Conservation (phyloP, 441 rosid species). For the Populus trichocarpa region DNA sequence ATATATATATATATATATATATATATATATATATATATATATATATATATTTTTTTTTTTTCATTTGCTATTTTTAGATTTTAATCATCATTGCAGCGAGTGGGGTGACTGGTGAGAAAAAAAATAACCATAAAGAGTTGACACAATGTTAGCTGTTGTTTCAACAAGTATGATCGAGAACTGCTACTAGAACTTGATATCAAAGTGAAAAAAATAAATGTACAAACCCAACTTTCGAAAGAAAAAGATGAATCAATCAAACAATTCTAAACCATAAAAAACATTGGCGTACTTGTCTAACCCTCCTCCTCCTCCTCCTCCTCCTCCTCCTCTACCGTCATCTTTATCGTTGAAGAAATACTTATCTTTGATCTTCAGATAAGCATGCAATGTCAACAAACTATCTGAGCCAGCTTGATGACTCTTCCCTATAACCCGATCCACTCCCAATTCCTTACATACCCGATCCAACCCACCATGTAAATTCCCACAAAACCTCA, state of each 20-base stretch:
- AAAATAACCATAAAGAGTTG: no score
- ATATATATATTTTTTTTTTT: no score
- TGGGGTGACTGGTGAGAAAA: no score
- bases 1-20: no score
- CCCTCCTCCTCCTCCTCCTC: not conserved
- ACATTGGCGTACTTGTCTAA: slow-evolving; percentile 56
- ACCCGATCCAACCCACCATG: slow-evolving; percentile 61
- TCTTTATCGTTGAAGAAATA: slow-evolving; percentile 22
- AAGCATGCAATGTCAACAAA: slow-evolving; percentile 55
- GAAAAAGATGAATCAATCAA: slow-evolving; percentile 5
- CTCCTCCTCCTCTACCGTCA: no score
- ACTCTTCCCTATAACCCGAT: slow-evolving; percentile 48
- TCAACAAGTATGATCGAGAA: not conserved
- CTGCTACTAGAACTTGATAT: slow-evolving; percentile 11
- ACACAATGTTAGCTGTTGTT: no score
- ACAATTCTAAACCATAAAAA: slow-evolving; percentile 50
- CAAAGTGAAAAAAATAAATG: slow-evolving; percentile 5
- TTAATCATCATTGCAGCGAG: no score
- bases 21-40: no score
- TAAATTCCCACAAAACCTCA: slow-evolving; percentile 39
- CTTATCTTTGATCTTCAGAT: slow-evolving; percentile 37
- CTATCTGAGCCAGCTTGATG: slow-evolving; percentile 79
- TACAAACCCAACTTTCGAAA: slow-evolving; percentile 21
- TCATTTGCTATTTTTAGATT: no score
- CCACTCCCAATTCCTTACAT: slow-evolving; percentile 36